Evolutionary conservation across 2,329 filamentous ascomycete genomes (phyloP), one percentile per base, ranked within the genome.

Genomic region (Neoarthrinium moseri): DNA sequence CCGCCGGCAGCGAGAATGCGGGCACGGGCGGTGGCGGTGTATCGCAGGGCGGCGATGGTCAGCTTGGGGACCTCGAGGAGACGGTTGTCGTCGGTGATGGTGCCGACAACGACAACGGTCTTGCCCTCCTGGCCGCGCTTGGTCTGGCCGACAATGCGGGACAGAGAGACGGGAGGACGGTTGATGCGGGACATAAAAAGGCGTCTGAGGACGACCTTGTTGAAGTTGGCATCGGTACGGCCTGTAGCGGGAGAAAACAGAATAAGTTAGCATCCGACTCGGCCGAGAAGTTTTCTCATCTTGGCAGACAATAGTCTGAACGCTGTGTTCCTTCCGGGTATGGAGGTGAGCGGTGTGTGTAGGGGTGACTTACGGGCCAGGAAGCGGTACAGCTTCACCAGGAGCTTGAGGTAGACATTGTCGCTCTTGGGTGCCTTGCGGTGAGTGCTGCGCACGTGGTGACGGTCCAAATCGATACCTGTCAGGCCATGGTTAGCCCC

Each of bases 141-240:
- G 64, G 81, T 73, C 74, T 87, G 88, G 69, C 77, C 73, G 56
- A 79, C 86, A 67, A 97, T 90, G 73, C 92, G 89, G 60, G 91
- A 96, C 66, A 99, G 81, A 52, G 91, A 96, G 67, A 99, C 86
- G 56, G 94, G 91, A 53, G 90, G 89, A 63, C 91, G 88, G 88
- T 97, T 97, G 78, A 95, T 96, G 77, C 91, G 90, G 73, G 91
- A 96, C 89, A 94, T 96, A 71, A 96, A 96, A 53, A 99, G 87
- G 68, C 94, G 89, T 73, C 92, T 91, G 66, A 99, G 89, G 69
- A 99, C 84, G 66, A 94, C 89, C 83, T 96, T 95, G 88, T 99
- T 99, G 89, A 99, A 99, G 78, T 83, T 83, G 58, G 90, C 83
- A 74, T 97, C 94, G 71, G 94, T 99, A 70, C 94, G 91, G 77